A percentile compares a stretch with the other conserved stretches of the same genome.
phyloP scores from a whole-genome alignment of 73 alveolate genomes.

The Blepharisma japonicum region DNA sequence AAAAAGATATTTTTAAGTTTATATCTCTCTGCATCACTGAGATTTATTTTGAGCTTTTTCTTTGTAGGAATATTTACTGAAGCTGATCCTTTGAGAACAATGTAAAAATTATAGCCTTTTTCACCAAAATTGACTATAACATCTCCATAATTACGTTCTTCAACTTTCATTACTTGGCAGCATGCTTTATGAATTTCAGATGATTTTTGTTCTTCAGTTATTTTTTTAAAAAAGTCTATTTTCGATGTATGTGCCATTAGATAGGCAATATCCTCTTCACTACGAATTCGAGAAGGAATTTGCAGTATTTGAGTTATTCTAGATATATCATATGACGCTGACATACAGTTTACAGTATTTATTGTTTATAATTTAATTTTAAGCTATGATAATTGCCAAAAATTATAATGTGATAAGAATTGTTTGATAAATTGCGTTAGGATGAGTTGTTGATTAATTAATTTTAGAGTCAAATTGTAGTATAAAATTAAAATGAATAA shows the following conservation, averaged over 20 bases:
- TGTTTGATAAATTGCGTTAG: too few species aligned
- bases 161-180: constrained; percentile 3
- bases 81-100: background rate
- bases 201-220: background rate
- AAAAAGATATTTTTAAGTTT: background rate
- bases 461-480: too few species aligned
- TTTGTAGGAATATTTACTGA: background rate
- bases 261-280: background rate
- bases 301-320: too few species aligned
- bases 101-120: constrained; percentile 3
- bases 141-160: background rate
- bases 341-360: too few species aligned
- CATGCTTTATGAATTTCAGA: background rate
- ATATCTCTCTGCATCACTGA: background rate
- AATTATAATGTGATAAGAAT: too few species aligned
- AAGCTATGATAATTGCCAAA: too few species aligned
- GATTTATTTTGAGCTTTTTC: too few species aligned
- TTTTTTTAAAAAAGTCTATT: background rate
- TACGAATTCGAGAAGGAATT: background rate
- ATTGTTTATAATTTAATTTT: too few species aligned
- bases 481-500: too few species aligned
- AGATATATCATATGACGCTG: too few species aligned
- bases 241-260: background rate
- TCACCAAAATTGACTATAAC: background rate
- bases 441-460: too few species aligned